Conservation (phyloP, 371 early-diverging fungal species). For the Mortierella sp. region DNA sequence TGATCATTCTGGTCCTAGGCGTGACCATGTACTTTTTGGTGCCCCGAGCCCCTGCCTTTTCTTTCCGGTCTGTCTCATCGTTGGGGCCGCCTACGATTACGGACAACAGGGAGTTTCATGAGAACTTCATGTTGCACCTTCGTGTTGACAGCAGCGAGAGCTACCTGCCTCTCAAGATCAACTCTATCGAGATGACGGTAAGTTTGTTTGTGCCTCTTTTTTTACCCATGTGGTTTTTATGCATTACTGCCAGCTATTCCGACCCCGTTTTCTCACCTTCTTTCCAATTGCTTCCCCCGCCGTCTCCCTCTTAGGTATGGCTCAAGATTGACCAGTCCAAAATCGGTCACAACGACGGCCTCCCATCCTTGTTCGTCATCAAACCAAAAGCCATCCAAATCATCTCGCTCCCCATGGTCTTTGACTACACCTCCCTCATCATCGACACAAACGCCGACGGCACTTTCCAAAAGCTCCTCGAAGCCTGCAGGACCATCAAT, state of each 20-base stretch:
- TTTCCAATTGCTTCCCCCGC: not conserved
- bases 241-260: not conserved
- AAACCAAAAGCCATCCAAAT: conserved; percentile 23
- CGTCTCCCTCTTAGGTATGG: conserved; percentile 28
- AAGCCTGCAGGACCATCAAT: conserved; percentile 28
- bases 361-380: conserved; percentile 26
- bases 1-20: conserved; percentile 17
- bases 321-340: conserved; percentile 34
- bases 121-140: conserved; percentile 36
- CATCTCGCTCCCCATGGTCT: conserved; percentile 39
- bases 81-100: conserved; percentile 33
- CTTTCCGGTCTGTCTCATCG: conserved; percentile 26
- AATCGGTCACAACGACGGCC: conserved; percentile 35
- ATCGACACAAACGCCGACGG: conserved; percentile 48
- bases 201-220: conserved; percentile 12
- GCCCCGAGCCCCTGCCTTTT: conserved; percentile 34
- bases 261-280: not conserved
- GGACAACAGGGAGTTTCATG: conserved; percentile 15
- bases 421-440: conserved; percentile 35
- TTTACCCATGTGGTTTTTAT: not conserved
- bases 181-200: conserved; percentile 42
- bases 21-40: conserved; percentile 40
- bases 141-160: conserved; percentile 41
- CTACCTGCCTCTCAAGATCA: conserved; percentile 36
- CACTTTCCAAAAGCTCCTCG: conserved; percentile 24